These are phyloP conservation scores for Acacia acuminata DNA, from an alignment of 306 rosid genomes.

Conservation along the genomic window DNA sequence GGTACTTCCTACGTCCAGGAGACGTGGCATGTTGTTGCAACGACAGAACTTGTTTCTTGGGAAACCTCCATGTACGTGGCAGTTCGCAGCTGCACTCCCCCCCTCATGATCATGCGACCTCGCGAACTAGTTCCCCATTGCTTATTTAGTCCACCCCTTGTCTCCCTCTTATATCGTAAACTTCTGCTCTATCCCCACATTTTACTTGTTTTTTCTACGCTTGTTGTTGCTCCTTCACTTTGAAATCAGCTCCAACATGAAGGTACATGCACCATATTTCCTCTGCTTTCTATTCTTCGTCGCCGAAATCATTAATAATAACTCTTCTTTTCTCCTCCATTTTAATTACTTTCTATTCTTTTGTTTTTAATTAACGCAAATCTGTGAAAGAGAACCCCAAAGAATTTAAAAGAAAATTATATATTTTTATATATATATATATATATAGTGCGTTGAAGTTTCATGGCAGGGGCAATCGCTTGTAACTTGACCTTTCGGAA, in stretches of 20 bases:
- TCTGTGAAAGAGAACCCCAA: background rate
- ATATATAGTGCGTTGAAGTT: background rate
- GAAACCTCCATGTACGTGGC: conserved; percentile 53
- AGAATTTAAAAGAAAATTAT: background rate
- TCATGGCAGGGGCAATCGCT: background rate
- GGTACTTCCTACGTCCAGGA: background rate
- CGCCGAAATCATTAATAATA: background rate
- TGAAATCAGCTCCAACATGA: conserved; percentile 46
- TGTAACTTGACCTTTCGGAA: background rate
- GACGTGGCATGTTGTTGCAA: conserved; percentile 35
- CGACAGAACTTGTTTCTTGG: conserved; percentile 36
- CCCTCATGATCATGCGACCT: conserved; percentile 16
- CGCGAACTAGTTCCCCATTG: background rate
- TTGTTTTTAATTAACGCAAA: background rate
- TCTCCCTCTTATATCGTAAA: conserved; percentile 9
- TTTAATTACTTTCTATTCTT: background rate
- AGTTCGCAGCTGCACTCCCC: conserved; percentile 14
- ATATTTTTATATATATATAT: background rate
- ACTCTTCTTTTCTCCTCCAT: background rate
- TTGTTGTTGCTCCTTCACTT: conserved; percentile 12
- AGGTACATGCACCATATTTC: conserved; percentile 38
- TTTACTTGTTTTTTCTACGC: background rate
- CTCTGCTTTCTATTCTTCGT: background rate
- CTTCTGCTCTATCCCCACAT: conserved; percentile 9
- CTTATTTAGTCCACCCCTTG: conserved; percentile 30